Conservation (phyloP, 148 eudicot species). For the Nepenthes mirabilis region DNA sequence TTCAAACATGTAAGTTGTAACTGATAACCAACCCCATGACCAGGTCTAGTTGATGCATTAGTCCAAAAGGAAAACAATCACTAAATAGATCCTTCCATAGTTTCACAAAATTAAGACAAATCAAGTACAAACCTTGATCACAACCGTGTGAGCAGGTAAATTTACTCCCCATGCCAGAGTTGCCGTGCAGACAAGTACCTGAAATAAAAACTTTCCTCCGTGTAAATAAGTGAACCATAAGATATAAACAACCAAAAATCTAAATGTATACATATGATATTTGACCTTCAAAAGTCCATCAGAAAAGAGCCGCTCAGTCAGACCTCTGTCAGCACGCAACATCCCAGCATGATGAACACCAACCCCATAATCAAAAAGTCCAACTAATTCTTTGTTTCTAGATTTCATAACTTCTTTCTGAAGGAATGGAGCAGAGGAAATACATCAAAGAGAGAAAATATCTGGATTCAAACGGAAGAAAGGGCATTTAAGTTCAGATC, state of each 20-base stretch:
- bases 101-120: neutral
- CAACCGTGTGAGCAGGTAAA: slow-evolving; percentile 99
- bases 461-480: neutral
- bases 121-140: slow-evolving; percentile 67
- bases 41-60: neutral
- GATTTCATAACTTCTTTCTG: slow-evolving; percentile 89
- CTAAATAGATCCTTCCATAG: neutral
- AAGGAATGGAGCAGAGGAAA: slow-evolving; percentile 8
- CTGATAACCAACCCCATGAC: neutral
- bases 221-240: no score
- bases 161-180: slow-evolving; percentile 99
- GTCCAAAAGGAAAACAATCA: neutral
- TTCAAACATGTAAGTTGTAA: no score
- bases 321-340: slow-evolving; percentile 91
- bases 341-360: slow-evolving; percentile 99
- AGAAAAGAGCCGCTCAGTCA: slow-evolving; percentile 93
- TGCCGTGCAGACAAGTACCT: slow-evolving; percentile 98
- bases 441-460: slow-evolving; percentile 6
- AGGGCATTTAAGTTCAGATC: slow-evolving; percentile 4
- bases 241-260: neutral
- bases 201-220: slow-evolving; percentile 7
- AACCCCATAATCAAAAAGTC: slow-evolving; percentile 75
- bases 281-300: slow-evolving; percentile 69
- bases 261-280: neutral
- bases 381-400: slow-evolving; percentile 81